phyloP scores from a whole-genome alignment of 768 basidiomycete genomes.

The Termitomyces sp. region DNA sequence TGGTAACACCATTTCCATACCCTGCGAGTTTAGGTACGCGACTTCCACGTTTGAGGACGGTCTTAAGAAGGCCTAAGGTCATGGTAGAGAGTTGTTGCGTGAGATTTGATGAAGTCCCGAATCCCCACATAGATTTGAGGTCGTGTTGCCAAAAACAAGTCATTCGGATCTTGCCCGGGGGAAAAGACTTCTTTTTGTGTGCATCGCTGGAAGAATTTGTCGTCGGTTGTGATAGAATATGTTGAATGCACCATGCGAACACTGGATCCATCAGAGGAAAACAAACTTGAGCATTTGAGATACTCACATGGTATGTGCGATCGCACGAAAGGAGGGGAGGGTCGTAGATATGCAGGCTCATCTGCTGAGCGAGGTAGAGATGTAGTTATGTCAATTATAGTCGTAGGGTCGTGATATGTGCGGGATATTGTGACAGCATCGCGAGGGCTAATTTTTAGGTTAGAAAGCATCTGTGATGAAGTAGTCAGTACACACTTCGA shows the following conservation, averaged over 20 bases:
- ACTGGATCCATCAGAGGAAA: conserved; percentile 35
- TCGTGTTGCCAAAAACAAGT: conserved; percentile 97
- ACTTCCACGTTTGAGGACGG: conserved; percentile 68
- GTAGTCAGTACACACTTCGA: conserved; percentile 64
- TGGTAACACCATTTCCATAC: conserved; percentile 76
- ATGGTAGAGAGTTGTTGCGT: conserved; percentile 84
- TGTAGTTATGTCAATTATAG: conserved; percentile 86
- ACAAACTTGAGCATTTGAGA: conserved; percentile 1
- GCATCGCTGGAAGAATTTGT: conserved; percentile 20
- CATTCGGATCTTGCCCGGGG: conserved; percentile 52
- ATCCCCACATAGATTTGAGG: conserved; percentile 80
- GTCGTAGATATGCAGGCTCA: conserved; percentile 87
- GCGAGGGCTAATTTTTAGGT: conserved; percentile 59
- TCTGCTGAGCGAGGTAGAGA: conserved; percentile 89
- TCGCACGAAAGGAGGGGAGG: conserved; percentile 88
- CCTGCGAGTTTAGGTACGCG: conserved; percentile 71
- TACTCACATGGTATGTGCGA: conserved; percentile 69
- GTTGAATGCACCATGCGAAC: conserved; percentile 93
- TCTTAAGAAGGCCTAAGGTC: conserved; percentile 74
- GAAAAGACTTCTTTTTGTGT: conserved; percentile 27
- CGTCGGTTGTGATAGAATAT: conserved; percentile 33
- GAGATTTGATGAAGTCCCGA: conserved; percentile 58
- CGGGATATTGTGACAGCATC: conserved; percentile 93
- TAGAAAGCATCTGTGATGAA: conserved; percentile 1
- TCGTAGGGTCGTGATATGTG: conserved; percentile 72